Conservation (phyloP, 2,329 filamentous ascomycete species). For the Onygena corvina region DNA sequence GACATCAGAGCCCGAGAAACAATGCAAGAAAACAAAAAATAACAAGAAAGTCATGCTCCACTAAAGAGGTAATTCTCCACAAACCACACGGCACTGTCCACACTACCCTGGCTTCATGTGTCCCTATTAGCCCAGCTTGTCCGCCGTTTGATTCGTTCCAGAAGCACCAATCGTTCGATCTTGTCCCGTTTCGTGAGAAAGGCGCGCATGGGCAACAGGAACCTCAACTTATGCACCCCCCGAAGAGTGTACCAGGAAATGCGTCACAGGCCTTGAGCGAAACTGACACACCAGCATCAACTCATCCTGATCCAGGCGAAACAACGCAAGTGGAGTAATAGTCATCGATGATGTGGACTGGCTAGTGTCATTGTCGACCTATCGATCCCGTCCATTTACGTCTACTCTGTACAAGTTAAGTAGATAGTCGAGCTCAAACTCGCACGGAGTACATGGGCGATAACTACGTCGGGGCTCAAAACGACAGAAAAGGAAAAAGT, state of each 20-base stretch:
- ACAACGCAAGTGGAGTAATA: not conserved
- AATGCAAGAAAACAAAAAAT: not conserved
- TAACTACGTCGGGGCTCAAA: not conserved
- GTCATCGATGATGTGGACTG: not conserved
- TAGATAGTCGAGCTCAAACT: not conserved
- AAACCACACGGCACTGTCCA: constrained; percentile 5
- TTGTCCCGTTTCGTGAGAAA: not conserved
- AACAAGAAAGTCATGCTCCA: constrained; percentile 1
- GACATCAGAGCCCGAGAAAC: constrained; percentile 1
- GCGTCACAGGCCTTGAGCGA: no score
- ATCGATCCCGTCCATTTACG: not conserved
- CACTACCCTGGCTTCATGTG: not conserved
- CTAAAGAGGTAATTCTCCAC: constrained; percentile 4
- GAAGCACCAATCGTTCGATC: not conserved
- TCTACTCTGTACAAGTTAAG: not conserved
- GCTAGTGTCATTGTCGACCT: not conserved
- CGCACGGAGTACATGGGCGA: not conserved
- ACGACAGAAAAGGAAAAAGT: not conserved
- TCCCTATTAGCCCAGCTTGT: not conserved
- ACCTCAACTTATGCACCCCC: no score
- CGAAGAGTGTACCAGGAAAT: no score
- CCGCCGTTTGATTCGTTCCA: constrained; percentile 5
- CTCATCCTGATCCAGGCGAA: not conserved
- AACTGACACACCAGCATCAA: not conserved
- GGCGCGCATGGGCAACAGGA: no score